phyloP scores from a whole-genome alignment of 306 rosid genomes.

The Fragaria ananassa region DNA sequence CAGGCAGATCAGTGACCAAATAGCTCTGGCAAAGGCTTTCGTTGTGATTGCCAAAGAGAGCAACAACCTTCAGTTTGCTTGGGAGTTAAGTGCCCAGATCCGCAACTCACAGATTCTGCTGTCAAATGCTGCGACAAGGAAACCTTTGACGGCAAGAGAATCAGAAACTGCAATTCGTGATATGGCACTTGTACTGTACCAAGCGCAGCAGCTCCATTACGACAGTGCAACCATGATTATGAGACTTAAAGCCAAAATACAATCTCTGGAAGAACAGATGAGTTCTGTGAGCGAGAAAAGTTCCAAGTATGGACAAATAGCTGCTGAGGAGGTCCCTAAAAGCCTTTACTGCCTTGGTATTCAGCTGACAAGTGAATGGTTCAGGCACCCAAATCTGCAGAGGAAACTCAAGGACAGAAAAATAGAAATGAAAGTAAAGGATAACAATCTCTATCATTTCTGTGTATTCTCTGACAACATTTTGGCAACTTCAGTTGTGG shows the following conservation, averaged over 20 bases:
- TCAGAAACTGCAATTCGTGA: slow-evolving; percentile 64
- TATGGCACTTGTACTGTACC: slow-evolving; percentile 72
- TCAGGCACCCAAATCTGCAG: slow-evolving; percentile 45
- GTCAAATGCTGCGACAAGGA: slow-evolving; percentile 77
- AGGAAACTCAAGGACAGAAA: slow-evolving; percentile 53
- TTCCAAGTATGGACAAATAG: slow-evolving; percentile 84
- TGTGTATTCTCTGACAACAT: slow-evolving; percentile 86
- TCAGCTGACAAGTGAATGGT: slow-evolving; percentile 78
- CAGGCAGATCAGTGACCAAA: slow-evolving; percentile 79
- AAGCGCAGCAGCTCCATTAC: slow-evolving; percentile 86
- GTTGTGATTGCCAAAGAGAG: slow-evolving; percentile 86
- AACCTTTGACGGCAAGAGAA: slow-evolving; percentile 63
- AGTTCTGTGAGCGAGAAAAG: slow-evolving; percentile 76
- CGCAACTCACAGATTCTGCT: slow-evolving; percentile 78
- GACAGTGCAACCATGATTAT: slow-evolving; percentile 90
- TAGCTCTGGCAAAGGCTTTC: slow-evolving; percentile 83
- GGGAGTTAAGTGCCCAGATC: slow-evolving; percentile 92
- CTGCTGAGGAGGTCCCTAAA: slow-evolving; percentile 91
- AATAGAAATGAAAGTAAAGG: slow-evolving; percentile 59
- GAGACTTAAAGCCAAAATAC: slow-evolving; percentile 83
- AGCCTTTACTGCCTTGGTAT: slow-evolving; percentile 85
- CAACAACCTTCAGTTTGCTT: slow-evolving; percentile 86
- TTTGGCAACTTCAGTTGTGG: slow-evolving; percentile 83
- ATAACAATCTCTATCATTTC: slow-evolving; percentile 65
- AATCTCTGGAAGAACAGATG: slow-evolving; percentile 76